These are phyloP conservation scores for Citrus glauca DNA, from an alignment of 345 rosid species.

Conservation along the genomic window DNA sequence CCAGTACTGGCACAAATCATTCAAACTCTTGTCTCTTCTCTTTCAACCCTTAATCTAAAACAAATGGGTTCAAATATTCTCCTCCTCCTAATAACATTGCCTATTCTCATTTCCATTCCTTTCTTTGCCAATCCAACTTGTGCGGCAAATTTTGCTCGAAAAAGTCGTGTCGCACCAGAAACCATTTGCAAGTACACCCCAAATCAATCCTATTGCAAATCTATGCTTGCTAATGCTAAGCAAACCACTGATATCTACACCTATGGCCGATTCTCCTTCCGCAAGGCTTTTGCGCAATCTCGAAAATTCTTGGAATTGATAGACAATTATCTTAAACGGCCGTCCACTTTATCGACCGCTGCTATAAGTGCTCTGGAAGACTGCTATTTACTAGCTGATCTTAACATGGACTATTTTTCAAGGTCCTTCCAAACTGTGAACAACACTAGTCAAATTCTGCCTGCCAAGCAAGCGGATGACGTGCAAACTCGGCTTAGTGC, in stretches of 20 bases:
- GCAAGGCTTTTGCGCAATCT: slow-evolving; percentile 58
- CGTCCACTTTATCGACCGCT: slow-evolving; percentile 32
- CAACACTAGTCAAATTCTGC: slow-evolving; percentile 30
- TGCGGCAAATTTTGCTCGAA: slow-evolving; percentile 12
- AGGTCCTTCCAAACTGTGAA: slow-evolving; percentile 44
- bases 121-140: slow-evolving; percentile 25
- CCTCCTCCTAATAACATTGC: slow-evolving; percentile 6
- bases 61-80: slow-evolving; percentile 19
- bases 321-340: slow-evolving; percentile 43
- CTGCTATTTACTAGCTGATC: slow-evolving; percentile 47
- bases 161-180: slow-evolving; percentile 25
- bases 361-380: slow-evolving; percentile 72
- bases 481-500: slow-evolving; percentile 71
- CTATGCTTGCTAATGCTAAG: slow-evolving; percentile 39
- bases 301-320: slow-evolving; percentile 45
- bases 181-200: slow-evolving; percentile 53
- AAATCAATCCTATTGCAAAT: slow-evolving; percentile 58
- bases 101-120: slow-evolving; percentile 21
- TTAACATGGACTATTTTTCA: slow-evolving; percentile 54
- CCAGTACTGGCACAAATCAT: background rate
- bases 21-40: background rate
- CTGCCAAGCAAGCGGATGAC: slow-evolving; percentile 51
- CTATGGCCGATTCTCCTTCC: slow-evolving; percentile 54
- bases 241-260: slow-evolving; percentile 41
- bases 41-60: background rate